A percentile compares a stretch with the other conserved stretches of the same genome.
Conservation (phyloP, 202 grass and related monocot genomes). For the Elaeis oleifera region DNA sequence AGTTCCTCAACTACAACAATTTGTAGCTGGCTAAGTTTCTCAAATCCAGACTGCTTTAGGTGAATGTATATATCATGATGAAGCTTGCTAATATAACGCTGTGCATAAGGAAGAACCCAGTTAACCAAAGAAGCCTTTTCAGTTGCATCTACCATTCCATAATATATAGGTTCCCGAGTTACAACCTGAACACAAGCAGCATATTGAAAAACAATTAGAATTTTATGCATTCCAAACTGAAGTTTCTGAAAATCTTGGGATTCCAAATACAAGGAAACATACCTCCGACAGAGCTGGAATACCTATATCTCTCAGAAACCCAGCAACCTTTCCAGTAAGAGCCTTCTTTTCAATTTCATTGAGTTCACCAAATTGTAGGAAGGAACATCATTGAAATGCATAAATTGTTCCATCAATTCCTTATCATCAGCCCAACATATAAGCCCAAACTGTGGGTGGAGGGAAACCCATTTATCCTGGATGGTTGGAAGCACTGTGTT, state of each 20-base stretch:
- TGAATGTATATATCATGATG: conserved; percentile 11
- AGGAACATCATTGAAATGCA: conserved; percentile 12
- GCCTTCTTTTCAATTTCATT: conserved; percentile 17
- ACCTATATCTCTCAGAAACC: conserved; percentile 15
- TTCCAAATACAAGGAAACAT: conserved; percentile 5
- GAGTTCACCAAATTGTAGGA: conserved; percentile 26
- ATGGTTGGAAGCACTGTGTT: conserved; percentile 26
- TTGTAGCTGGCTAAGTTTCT: conserved; percentile 21
- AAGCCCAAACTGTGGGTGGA: conserved; percentile 26
- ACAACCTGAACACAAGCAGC: conserved; percentile 13
- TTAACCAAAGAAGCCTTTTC: conserved; percentile 17
- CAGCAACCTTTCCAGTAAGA: conserved; percentile 21
- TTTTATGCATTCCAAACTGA: neutral
- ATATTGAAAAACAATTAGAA: neutral
- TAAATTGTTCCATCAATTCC: conserved; percentile 19
- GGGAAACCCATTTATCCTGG: conserved; percentile 30
- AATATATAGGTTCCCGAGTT: conserved; percentile 20
- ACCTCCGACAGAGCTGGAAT: conserved; percentile 19
- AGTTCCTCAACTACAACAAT: conserved; percentile 21
- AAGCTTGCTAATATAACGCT: conserved; percentile 23
- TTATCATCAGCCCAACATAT: conserved; percentile 22
- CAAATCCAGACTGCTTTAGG: conserved; percentile 10
- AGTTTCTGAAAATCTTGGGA: conserved; percentile 1
- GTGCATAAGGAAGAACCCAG: conserved; percentile 26
- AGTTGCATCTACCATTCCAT: conserved; percentile 6